phyloP scores from a whole-genome alignment of 768 basidiomycete genomes.

The Naematelia aurantialba region DNA sequence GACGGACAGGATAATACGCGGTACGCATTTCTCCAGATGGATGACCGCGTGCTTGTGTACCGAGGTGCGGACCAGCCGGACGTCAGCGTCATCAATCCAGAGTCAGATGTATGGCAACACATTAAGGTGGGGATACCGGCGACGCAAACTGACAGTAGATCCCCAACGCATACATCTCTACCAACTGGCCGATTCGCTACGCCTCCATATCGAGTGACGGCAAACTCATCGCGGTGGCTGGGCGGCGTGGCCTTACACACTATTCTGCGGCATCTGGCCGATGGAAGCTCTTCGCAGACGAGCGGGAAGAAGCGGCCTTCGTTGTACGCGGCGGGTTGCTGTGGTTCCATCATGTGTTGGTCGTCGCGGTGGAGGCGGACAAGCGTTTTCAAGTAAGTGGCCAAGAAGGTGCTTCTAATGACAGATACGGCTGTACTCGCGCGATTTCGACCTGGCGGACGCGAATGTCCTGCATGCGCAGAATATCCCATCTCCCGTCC shows the following conservation, averaged over 20 bases:
- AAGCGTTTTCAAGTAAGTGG: conserved; percentile 65
- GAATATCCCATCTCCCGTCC: conserved; percentile 67
- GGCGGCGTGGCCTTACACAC: conserved; percentile 82
- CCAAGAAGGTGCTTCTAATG: neutral
- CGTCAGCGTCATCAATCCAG: conserved; percentile 96
- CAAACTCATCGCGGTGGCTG: conserved; percentile 85
- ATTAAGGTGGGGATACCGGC: conserved; percentile 64
- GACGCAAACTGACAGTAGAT: conserved; percentile 57
- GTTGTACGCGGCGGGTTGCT: conserved; percentile 81
- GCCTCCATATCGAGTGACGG: conserved; percentile 88
- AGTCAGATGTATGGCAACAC: conserved; percentile 96
- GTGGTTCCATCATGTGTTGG: conserved; percentile 94
- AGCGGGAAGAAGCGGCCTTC: conserved; percentile 81
- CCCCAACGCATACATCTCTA: conserved; percentile 78
- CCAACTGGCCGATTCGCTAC: conserved; percentile 92
- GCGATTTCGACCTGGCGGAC: conserved; percentile 79
- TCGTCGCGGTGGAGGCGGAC: conserved; percentile 80
- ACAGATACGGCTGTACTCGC: conserved; percentile 88
- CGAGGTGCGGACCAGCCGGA: conserved; percentile 96
- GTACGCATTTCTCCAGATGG: conserved; percentile 92
- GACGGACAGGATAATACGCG: conserved; percentile 80
- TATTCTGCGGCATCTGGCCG: conserved; percentile 90
- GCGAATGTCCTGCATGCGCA: conserved; percentile 80
- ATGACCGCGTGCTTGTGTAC: conserved; percentile 88
- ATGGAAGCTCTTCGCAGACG: conserved; percentile 84